Conservation (phyloP, 78 protist species). For the Paratrimastix pyriformis region DNA sequence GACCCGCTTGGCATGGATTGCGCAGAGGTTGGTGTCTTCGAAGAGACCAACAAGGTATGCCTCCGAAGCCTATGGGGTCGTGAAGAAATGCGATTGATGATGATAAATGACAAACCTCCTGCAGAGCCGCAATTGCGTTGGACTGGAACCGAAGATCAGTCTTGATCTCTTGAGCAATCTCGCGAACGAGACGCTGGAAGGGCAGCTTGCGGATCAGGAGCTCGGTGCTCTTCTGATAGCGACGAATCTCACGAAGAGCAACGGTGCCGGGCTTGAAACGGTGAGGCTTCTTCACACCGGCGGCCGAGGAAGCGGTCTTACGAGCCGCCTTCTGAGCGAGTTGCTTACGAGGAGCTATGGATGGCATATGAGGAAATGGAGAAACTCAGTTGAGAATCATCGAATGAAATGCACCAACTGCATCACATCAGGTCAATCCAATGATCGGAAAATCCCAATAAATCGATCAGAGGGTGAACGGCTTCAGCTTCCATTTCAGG, state of each 20-base stretch:
- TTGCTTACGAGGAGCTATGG: conserved; percentile 63
- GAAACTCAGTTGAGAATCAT: too few relatives aligned
- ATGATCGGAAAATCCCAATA: too few relatives aligned
- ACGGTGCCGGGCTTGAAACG: conserved; percentile 42
- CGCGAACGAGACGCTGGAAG: conserved; percentile 21
- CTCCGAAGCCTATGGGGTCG: conserved; percentile 88
- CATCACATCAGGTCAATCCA: too few relatives aligned
- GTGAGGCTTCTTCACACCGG: conserved; percentile 68
- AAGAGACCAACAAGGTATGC: conserved; percentile 80
- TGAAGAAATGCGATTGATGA: too few relatives aligned
- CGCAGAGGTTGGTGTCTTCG: conserved; percentile 84
- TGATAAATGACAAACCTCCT: too few relatives aligned
- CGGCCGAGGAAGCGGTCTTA: conserved; percentile 67
- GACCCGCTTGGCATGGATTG: conserved; percentile 82
- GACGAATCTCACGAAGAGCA: conserved; percentile 21
- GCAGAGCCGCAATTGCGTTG: conserved; percentile 80
- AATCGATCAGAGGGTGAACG: too few relatives aligned
- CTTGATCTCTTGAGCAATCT: conserved; percentile 60
- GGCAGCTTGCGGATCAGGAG: conserved; percentile 14
- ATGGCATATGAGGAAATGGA: too few relatives aligned
- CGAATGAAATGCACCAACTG: too few relatives aligned
- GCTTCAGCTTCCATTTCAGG: too few relatives aligned
- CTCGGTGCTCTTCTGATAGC: conserved; percentile 11
- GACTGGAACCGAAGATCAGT: conserved; percentile 76
- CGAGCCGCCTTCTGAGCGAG: conserved; percentile 47